Conservation (phyloP, 2,329 filamentous ascomycete genomes). For the Blastomyces gilchristii region DNA sequence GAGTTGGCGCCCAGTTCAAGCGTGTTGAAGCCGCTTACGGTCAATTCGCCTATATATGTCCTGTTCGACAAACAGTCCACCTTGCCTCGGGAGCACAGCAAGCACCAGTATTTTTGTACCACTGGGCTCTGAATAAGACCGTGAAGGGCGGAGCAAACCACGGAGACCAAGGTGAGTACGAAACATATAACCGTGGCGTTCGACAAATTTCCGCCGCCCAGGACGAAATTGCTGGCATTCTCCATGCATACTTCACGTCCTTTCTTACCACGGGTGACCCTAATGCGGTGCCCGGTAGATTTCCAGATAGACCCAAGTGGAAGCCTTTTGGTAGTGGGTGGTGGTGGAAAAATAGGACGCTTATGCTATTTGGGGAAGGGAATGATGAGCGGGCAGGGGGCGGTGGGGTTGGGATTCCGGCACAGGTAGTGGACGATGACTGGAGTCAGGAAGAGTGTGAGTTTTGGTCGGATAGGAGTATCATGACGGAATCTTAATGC, state of each 20-base stretch:
- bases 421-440: constrained; percentile 32
- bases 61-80: constrained; percentile 39
- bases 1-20: constrained; percentile 44
- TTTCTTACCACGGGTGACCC: constrained; percentile 42
- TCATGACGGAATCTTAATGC: constrained; percentile 15
- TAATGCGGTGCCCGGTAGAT: constrained; percentile 27
- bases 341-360: constrained; percentile 18
- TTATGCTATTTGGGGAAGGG: constrained; percentile 40
- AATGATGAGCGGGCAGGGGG: constrained; percentile 43
- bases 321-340: constrained; percentile 21
- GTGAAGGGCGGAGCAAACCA: constrained; percentile 40
- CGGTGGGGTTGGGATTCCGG: constrained; percentile 26
- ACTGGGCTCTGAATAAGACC: constrained; percentile 43
- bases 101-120: constrained; percentile 42
- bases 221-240: constrained; percentile 32
- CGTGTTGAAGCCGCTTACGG: constrained; percentile 41
- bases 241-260: constrained; percentile 42
- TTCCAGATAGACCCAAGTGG: constrained; percentile 29
- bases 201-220: constrained; percentile 31
- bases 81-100: constrained; percentile 27
- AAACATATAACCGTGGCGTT: constrained; percentile 33
- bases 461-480: constrained; percentile 35
- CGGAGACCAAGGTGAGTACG: constrained; percentile 42
- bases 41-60: constrained; percentile 42
- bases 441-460: constrained; percentile 38